Percentiles rank a stretch among this genome's conserved stretches.
Conservation (phyloP, 306 rosid genomes). For the Rosa multiflora region DNA sequence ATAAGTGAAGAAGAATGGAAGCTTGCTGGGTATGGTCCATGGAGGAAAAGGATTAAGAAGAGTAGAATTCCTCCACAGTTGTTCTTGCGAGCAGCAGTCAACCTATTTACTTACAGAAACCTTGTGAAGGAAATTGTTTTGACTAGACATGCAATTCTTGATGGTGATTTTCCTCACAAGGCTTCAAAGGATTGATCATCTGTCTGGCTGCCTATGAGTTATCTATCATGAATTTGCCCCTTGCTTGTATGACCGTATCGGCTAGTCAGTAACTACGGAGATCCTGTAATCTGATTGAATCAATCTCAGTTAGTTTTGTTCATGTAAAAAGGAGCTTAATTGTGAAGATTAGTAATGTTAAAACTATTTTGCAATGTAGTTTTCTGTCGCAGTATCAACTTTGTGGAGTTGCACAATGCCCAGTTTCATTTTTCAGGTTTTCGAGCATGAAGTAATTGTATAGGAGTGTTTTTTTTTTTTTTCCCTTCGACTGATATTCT, state of each 20-base stretch:
- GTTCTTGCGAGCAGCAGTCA: slow-evolving; percentile 73
- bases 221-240: not conserved
- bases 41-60: slow-evolving; percentile 75
- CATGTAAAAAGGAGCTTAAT: not conserved
- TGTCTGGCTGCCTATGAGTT: not conserved
- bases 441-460: too few species aligned
- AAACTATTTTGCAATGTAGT: not conserved
- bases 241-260: not conserved
- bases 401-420: not conserved
- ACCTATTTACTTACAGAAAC: slow-evolving; percentile 72
- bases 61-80: slow-evolving; percentile 78
- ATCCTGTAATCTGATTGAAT: not conserved
- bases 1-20: slow-evolving; percentile 83
- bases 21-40: slow-evolving; percentile 68
- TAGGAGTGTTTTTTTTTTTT: too few species aligned
- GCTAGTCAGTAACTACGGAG: not conserved
- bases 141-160: slow-evolving; percentile 88
- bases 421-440: not conserved
- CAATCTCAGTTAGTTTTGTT: not conserved
- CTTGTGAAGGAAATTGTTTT: slow-evolving; percentile 92
- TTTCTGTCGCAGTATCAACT: not conserved
- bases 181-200: slow-evolving; percentile 13
- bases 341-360: too few species aligned
- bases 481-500: too few species aligned
- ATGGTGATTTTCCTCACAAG: slow-evolving; percentile 65